Percentiles rank a stretch among this genome's conserved stretches.
phyloP scores from a whole-genome alignment of 768 basidiomycete species.

The Tephrocybe rancida region DNA sequence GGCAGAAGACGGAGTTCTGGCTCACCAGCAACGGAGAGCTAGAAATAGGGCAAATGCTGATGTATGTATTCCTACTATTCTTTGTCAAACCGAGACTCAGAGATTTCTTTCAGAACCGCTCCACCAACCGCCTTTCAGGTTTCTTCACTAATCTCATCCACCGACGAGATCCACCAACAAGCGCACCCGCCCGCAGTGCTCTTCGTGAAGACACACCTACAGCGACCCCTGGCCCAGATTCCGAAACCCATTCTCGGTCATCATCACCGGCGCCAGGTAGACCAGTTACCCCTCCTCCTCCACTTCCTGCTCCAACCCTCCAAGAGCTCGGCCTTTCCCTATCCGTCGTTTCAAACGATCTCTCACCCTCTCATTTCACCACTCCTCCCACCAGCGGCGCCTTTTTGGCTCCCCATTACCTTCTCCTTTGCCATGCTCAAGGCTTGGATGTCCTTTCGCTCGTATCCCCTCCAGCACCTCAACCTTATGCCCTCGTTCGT shows the following conservation, averaged over 20 bases:
- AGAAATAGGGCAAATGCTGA: conserved; percentile 60
- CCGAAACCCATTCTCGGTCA: conserved; percentile 47
- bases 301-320: conserved; percentile 70
- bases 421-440: conserved; percentile 84
- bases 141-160: conserved; percentile 82
- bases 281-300: conserved; percentile 72
- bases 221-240: conserved; percentile 26
- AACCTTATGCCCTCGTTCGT: conserved; percentile 82
- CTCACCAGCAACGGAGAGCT: conserved; percentile 38
- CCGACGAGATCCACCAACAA: conserved; percentile 55
- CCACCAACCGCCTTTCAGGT: conserved; percentile 80
- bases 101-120: conserved; percentile 31
- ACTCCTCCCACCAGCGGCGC: conserved; percentile 78
- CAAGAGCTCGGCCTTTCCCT: conserved; percentile 76
- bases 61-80: conserved; percentile 41
- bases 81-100: neutral
- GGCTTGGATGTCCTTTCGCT: conserved; percentile 87
- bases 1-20: conserved; percentile 26
- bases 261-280: conserved; percentile 57
- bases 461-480: conserved; percentile 68
- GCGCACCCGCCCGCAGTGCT: conserved; percentile 26
- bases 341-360: conserved; percentile 63
- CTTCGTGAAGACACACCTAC: conserved; percentile 31
- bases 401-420: conserved; percentile 79
- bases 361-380: conserved; percentile 77